Conservation (phyloP, 2,329 filamentous ascomycete species). For the Scedosporium boydii region DNA sequence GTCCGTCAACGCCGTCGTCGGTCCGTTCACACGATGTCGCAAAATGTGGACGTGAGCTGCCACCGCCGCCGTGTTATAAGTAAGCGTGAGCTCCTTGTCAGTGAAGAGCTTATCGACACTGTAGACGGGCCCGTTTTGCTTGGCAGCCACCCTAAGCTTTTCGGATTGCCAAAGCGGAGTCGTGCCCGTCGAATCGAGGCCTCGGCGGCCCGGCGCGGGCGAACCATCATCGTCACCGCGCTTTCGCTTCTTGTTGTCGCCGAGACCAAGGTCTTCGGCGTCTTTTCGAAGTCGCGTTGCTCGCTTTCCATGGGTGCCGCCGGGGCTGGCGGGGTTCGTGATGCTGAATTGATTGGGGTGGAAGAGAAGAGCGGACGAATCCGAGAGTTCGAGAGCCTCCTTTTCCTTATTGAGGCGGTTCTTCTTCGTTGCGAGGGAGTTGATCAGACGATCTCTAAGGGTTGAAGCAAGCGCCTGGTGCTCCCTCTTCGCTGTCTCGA, state of each 20-base stretch:
- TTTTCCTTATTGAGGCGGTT: constrained; percentile 56
- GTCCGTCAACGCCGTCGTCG: constrained; percentile 32
- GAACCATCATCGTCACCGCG: constrained; percentile 57
- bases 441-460: constrained; percentile 57
- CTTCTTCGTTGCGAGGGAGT: constrained; percentile 55
- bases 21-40: constrained; percentile 44
- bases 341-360: constrained; percentile 62
- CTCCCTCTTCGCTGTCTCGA: constrained; percentile 53
- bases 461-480: constrained; percentile 49
- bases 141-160: constrained; percentile 40
- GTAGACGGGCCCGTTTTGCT: constrained; percentile 50
- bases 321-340: constrained; percentile 54
- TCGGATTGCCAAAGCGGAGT: constrained; percentile 56
- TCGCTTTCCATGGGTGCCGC: constrained; percentile 53
- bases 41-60: constrained; percentile 54
- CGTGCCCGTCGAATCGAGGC: constrained; percentile 44
- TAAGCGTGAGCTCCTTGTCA: constrained; percentile 58
- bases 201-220: constrained; percentile 46
- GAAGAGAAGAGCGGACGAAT: constrained; percentile 54
- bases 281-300: constrained; percentile 52
- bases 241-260: constrained; percentile 54
- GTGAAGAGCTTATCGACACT: constrained; percentile 63
- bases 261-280: constrained; percentile 45
- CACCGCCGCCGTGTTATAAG: constrained; percentile 53
- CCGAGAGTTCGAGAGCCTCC: constrained; percentile 57